A percentile compares a stretch with the other conserved stretches of the same genome.
phyloP scores from a whole-genome alignment of 139 green algal genomes.

The Chlorella vulgaris region DNA sequence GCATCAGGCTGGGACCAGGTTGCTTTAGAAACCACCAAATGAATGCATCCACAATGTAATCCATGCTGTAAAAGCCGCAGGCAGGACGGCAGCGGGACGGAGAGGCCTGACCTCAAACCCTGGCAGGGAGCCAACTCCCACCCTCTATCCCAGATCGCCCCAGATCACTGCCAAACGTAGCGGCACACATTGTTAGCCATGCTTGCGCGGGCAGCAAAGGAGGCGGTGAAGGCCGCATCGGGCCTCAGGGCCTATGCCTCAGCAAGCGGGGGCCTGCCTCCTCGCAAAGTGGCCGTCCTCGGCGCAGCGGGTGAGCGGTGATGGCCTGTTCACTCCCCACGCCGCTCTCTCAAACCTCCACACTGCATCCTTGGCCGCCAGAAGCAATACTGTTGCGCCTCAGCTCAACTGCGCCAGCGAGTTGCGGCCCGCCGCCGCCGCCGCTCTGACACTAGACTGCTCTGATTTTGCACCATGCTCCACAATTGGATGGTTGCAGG shows the following conservation, averaged over 20 bases:
- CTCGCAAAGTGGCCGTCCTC: constrained; percentile 86
- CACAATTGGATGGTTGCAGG: too few species aligned
- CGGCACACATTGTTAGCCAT: too few species aligned
- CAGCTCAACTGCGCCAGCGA: not conserved
- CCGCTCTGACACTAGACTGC: too few species aligned
- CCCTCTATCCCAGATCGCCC: too few species aligned
- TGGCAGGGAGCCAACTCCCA: too few species aligned
- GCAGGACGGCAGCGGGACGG: too few species aligned
- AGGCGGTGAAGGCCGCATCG: not conserved
- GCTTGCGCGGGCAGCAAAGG: not conserved
- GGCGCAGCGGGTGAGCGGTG: constrained; percentile 67
- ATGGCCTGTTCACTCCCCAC: too few species aligned
- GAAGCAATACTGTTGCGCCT: not conserved
- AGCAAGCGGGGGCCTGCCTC: constrained; percentile 14
- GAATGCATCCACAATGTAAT: not conserved
- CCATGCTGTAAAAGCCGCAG: not conserved
- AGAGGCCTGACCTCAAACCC: too few species aligned
- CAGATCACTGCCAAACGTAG: too few species aligned
- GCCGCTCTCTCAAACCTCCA: too few species aligned
- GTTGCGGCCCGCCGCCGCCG: not conserved
- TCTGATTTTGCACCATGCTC: too few species aligned
- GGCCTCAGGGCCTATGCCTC: not conserved
- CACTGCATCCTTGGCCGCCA: too few species aligned
- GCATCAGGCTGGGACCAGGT: not conserved
- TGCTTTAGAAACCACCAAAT: not conserved